phyloP scores from a whole-genome alignment of 352 stramenopile genomes.

The Globisporangium nunn region DNA sequence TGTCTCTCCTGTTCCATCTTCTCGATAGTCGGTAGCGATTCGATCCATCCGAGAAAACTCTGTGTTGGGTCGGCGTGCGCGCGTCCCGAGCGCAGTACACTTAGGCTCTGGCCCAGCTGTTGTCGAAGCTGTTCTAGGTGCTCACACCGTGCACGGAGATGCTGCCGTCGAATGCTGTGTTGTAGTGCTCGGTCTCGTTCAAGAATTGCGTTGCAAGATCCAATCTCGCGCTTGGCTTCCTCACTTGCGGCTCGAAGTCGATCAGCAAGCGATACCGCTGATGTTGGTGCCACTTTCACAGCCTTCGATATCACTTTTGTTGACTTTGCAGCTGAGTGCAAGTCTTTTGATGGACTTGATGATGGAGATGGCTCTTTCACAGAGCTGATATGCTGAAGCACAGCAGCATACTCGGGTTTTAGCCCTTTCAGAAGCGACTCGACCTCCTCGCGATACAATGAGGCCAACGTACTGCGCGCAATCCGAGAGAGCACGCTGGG shows the following conservation, averaged over 20 bases:
- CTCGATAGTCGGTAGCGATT: conserved; percentile 47
- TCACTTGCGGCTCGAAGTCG: conserved; percentile 8
- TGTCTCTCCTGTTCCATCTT: conserved; percentile 29
- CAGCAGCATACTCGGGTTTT: too few relatives aligned
- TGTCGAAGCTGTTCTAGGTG: conserved; percentile 25
- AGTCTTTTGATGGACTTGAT: too few relatives aligned
- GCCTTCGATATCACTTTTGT: too few relatives aligned
- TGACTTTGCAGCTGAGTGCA: too few relatives aligned
- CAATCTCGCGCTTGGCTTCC: conserved; percentile 4
- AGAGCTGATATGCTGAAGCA: too few relatives aligned
- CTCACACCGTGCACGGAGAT: conserved; percentile 16
- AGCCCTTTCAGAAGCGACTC: too few relatives aligned
- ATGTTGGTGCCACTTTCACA: not conserved
- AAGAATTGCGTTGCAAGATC: not conserved
- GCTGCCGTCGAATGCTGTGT: conserved; percentile 16
- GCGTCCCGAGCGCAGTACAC: conserved; percentile 30
- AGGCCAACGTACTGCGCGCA: too few relatives aligned
- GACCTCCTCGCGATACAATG: too few relatives aligned
- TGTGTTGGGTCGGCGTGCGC: conserved; percentile 33
- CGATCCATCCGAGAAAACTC: conserved; percentile 42
- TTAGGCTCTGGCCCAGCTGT: conserved; percentile 26
- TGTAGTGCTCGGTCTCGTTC: conserved; percentile 7
- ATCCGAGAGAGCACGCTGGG: too few relatives aligned
- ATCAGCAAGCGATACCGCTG: conserved; percentile 2
- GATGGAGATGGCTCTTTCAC: too few relatives aligned